These are phyloP conservation scores for Coemansia sp. DNA, from an alignment of 192 early-diverging fungal genomes.

Conservation along the genomic window DNA sequence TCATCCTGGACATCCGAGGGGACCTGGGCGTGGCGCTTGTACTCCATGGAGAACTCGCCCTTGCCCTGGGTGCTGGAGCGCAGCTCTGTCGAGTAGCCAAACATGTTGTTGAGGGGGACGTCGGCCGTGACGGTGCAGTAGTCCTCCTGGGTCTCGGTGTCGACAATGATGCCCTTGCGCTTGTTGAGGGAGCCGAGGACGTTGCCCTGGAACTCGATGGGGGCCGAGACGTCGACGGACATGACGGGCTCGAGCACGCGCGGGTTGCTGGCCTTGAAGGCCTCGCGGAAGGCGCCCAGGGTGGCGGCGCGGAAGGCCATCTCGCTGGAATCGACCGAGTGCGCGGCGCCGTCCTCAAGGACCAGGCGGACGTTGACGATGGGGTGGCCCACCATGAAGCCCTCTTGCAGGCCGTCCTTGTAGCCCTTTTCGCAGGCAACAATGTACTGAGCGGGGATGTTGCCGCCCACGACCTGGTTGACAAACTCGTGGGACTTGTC, in stretches of 20 bases:
- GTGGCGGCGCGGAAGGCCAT: constrained; percentile 91
- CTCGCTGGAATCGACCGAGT: constrained; percentile 94
- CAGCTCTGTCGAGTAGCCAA: constrained; percentile 96
- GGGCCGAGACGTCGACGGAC: constrained; percentile 86
- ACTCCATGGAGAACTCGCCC: constrained; percentile 98
- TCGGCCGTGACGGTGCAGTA: constrained; percentile 80
- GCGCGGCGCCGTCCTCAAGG: constrained; percentile 84
- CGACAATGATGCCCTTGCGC: constrained; percentile 91
- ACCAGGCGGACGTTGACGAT: constrained; percentile 82
- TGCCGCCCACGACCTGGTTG: constrained; percentile 85
- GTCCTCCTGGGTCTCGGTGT: constrained; percentile 89
- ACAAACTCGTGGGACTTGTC: constrained; percentile 72
- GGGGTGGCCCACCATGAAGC: constrained; percentile 85
- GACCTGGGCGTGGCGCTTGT: constrained; percentile 81
- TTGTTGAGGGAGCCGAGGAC: constrained; percentile 93
- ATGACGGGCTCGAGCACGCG: constrained; percentile 93
- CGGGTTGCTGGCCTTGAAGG: constrained; percentile 73
- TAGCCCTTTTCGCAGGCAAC: constrained; percentile 97
- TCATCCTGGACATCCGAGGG: constrained; percentile 73
- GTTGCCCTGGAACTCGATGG: constrained; percentile 87
- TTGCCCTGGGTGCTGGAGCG: constrained; percentile 90
- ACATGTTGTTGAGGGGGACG: constrained; percentile 97
- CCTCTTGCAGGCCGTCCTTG: constrained; percentile 82
- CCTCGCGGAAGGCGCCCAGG: constrained; percentile 83
- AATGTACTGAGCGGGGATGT: constrained; percentile 88